Conservation (phyloP, 1,139 yeast genomes). For the Debaryomyces subglobosus region DNA sequence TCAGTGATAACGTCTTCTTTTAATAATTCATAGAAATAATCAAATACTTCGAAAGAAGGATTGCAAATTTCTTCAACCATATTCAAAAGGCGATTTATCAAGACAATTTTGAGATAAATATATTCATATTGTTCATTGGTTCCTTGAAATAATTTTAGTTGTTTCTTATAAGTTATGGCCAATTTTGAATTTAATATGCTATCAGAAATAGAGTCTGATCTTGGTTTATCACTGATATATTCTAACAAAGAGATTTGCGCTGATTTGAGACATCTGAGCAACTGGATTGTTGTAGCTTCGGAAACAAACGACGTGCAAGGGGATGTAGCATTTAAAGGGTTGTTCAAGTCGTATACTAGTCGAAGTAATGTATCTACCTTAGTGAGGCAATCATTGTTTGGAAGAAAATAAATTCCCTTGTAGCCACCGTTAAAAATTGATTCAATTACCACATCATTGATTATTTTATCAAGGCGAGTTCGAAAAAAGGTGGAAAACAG, state of each 20-base stretch:
- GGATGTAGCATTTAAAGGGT: not conserved
- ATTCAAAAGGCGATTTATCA: slow-evolving; percentile 1
- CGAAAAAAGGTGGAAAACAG: slow-evolving; percentile 7
- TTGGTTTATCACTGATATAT: not conserved
- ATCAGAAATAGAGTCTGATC: not conserved
- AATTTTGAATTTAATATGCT: not conserved
- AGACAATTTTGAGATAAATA: not conserved
- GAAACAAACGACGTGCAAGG: slow-evolving; percentile 1
- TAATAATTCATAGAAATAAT: slow-evolving; percentile 4
- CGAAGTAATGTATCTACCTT: not conserved
- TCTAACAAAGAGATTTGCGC: slow-evolving; percentile 4
- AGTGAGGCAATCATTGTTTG: slow-evolving; percentile 2
- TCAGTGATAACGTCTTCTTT: not conserved
- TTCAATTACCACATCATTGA: slow-evolving; percentile 10
- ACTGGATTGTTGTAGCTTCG: not conserved
- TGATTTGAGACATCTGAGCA: slow-evolving; percentile 8
- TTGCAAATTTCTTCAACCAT: slow-evolving; percentile 3
- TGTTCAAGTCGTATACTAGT: not conserved
- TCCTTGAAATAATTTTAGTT: not conserved
- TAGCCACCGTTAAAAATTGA: slow-evolving; percentile 5
- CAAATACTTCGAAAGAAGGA: slow-evolving; percentile 7
- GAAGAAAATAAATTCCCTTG: not conserved
- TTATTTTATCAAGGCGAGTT: slow-evolving; percentile 9
- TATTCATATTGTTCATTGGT: not conserved
- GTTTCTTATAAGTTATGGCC: not conserved